phyloP scores from a whole-genome alignment of 352 stramenopile species.

The Phytopythium oedochilum region DNA sequence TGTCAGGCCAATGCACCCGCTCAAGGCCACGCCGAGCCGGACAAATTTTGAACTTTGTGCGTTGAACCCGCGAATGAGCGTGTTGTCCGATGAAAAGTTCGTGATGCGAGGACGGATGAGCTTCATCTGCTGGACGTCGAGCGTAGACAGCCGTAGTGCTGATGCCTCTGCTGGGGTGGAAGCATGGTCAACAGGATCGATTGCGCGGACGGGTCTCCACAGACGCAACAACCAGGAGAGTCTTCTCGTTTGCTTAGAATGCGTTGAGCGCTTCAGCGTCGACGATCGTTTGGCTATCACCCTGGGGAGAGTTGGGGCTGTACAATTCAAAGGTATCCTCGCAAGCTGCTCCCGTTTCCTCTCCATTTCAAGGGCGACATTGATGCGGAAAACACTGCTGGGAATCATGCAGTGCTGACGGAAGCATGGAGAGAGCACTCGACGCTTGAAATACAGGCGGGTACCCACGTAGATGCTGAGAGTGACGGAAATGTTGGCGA shows the following conservation, averaged over 20 bases:
- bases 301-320: too few species aligned
- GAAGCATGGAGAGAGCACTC: background rate
- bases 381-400: constrained; percentile 1
- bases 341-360: too few species aligned
- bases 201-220: too few species aligned
- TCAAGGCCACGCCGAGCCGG: background rate
- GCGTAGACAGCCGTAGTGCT: background rate
- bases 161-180: too few species aligned
- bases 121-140: background rate
- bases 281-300: too few species aligned
- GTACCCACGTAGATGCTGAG: constrained; percentile 14
- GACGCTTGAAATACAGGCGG: constrained; percentile 3
- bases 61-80: background rate
- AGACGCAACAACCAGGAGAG: too few species aligned
- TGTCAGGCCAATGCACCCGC: background rate
- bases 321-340: too few species aligned
- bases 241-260: too few species aligned
- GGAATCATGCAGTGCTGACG: background rate
- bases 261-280: too few species aligned
- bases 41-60: background rate
- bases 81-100: background rate
- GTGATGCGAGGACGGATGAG: background rate
- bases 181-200: too few species aligned
- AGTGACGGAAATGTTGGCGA: constrained; percentile 17
- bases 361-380: background rate